Conservation (phyloP, 257 asterid species). For the Ilex asprella region DNA sequence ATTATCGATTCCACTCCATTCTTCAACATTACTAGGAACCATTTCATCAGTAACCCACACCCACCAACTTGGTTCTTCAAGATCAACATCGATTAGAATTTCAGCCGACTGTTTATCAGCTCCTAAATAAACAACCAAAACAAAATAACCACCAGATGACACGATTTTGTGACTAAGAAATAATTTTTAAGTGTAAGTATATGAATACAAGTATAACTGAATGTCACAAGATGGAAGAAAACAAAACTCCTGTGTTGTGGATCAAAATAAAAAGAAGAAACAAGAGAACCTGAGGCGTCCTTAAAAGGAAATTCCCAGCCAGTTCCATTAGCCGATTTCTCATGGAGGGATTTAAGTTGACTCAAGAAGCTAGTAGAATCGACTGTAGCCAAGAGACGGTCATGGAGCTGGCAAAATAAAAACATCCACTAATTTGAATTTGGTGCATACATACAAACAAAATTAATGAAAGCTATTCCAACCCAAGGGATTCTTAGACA, state of each 20-base stretch:
- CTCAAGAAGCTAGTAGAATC: constrained; percentile 49
- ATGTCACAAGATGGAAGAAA: not conserved
- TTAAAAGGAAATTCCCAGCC: constrained; percentile 49
- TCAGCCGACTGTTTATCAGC: constrained; percentile 56
- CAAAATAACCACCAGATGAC: not conserved
- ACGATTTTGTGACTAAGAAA: not conserved
- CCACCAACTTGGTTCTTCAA: constrained; percentile 91
- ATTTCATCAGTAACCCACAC: constrained; percentile 85
- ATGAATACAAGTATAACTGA: not conserved
- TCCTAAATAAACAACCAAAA: constrained; percentile 19
- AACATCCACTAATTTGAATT: not conserved
- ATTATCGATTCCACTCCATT: constrained; percentile 64
- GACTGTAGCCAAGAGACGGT: constrained; percentile 50
- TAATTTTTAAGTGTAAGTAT: not conserved
- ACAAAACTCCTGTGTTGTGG: constrained; percentile 16
- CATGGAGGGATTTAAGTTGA: constrained; percentile 46
- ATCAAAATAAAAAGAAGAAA: not conserved
- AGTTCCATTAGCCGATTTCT: constrained; percentile 21
- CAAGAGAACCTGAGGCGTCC: constrained; percentile 56
- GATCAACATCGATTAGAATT: constrained; percentile 52
- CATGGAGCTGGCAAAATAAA: constrained; percentile 50
- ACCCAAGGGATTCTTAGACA: no score
- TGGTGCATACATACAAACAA: no score
- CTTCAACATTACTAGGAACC: constrained; percentile 49
- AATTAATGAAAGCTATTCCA: no score